Conservation (phyloP, 495 filamentous ascomycete species). For the Neurospora sp. region DNA sequence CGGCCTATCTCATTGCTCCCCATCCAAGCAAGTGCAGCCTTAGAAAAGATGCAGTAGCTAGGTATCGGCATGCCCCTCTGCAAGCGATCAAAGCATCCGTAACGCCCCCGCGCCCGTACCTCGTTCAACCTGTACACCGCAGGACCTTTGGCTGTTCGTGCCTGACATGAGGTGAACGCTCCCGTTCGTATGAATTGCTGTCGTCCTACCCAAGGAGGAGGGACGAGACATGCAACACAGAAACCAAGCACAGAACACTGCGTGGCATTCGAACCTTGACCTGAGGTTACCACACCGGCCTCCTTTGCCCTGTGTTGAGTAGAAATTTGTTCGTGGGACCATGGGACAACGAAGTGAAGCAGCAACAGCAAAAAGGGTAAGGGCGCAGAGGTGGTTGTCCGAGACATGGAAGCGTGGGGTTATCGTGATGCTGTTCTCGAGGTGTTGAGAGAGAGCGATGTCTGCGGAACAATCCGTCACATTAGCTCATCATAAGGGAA, state of each 20-base stretch:
- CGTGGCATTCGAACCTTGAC: neutral
- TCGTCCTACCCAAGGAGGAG: neutral
- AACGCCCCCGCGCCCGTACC: neutral
- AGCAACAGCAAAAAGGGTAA: neutral
- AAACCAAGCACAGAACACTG: neutral
- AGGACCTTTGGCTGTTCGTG: neutral
- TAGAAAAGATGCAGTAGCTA: neutral
- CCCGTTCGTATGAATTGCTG: neutral
- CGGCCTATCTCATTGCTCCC: neutral
- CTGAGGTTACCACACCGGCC: neutral
- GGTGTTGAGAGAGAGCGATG: neutral
- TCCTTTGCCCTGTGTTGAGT: neutral
- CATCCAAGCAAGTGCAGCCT: neutral
- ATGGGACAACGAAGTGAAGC: neutral
- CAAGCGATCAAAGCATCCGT: neutral
- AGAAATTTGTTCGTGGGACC: neutral
- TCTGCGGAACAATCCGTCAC: neutral
- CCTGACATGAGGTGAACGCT: neutral
- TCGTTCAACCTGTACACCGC: neutral
- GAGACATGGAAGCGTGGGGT: neutral
- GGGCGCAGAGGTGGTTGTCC: neutral
- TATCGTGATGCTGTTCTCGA: neutral
- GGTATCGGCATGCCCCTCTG: neutral
- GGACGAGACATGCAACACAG: neutral
- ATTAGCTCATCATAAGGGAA: neutral